Conservation (phyloP, 2,329 filamentous ascomycete genomes). For the Epichloe glyceriae region DNA sequence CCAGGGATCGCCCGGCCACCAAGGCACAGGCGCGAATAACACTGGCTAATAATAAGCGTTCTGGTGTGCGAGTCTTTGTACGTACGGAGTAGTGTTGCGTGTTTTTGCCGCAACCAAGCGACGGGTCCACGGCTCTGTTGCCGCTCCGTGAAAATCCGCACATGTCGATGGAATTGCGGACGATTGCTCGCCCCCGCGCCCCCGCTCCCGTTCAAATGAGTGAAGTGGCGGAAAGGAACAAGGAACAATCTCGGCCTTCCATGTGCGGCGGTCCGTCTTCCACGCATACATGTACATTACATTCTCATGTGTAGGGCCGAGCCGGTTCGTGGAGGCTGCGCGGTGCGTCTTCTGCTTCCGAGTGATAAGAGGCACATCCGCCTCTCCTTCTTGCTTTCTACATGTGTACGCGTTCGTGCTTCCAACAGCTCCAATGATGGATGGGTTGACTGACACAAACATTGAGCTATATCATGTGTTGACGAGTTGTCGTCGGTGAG, state of each 20-base stretch:
- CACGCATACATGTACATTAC: conserved; percentile 7
- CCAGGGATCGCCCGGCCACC: not conserved
- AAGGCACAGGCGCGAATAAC: too few relatives aligned
- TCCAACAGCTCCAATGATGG: too few relatives aligned
- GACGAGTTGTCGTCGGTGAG: not conserved
- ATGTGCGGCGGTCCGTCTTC: conserved; percentile 14
- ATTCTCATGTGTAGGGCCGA: conserved; percentile 8
- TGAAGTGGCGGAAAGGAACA: not conserved
- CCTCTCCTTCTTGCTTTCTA: not conserved
- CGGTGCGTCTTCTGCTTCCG: not conserved
- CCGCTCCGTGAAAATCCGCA: not conserved
- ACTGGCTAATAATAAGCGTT: too few relatives aligned
- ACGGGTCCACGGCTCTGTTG: not conserved
- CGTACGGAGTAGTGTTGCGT: not conserved
- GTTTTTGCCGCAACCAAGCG: not conserved
- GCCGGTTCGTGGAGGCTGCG: conserved; percentile 5
- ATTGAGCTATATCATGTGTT: not conserved
- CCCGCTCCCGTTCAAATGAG: not conserved
- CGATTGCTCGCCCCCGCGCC: not conserved
- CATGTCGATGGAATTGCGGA: not conserved
- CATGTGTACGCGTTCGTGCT: too few relatives aligned
- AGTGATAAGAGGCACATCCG: not conserved
- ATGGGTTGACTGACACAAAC: too few relatives aligned
- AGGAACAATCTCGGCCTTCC: conserved; percentile 10
- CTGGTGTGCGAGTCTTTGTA: too few relatives aligned